Conservation (phyloP, 495 filamentous ascomycete species). For the Bombardia bombarda region DNA sequence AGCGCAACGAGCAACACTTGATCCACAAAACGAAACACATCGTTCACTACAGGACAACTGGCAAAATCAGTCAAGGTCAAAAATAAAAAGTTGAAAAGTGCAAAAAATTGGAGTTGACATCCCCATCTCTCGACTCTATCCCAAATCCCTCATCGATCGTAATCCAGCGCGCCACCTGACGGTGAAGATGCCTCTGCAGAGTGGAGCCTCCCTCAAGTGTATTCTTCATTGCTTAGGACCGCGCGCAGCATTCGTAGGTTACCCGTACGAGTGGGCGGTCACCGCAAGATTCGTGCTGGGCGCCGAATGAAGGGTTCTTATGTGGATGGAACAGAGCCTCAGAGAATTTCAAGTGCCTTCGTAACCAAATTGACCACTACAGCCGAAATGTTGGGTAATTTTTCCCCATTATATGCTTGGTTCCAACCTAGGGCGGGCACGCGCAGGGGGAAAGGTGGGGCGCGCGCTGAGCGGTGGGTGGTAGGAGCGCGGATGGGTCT, state of each 20-base stretch:
- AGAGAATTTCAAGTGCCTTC: conserved; percentile 41
- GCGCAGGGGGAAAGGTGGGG: no score
- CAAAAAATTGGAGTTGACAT: conserved; percentile 37
- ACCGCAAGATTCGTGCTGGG: conserved; percentile 47
- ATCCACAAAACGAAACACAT: no score
- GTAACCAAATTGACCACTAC: conserved; percentile 41
- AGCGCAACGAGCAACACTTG: no score
- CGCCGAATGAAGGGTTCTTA: conserved; percentile 38
- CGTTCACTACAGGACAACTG: no score
- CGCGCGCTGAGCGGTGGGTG: no score
- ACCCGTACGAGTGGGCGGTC: conserved; percentile 41
- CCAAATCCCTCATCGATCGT: conserved; percentile 45
- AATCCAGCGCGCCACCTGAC: conserved; percentile 45
- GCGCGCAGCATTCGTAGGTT: conserved; percentile 39
- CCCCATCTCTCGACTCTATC: conserved; percentile 37
- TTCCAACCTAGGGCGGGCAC: background rate
- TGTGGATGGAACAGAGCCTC: conserved; percentile 33
- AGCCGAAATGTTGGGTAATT: conserved; percentile 22
- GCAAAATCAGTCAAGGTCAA: no score
- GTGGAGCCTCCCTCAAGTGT: conserved; percentile 43
- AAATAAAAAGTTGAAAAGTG: conserved; percentile 12
- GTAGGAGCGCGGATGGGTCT: no score
- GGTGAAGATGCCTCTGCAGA: conserved; percentile 46
- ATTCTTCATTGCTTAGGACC: conserved; percentile 43
- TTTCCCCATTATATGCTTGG: background rate